Evolutionary conservation across 176 grass and related monocot genomes (phyloP).

Genomic region (Hordeum marinum): DNA sequence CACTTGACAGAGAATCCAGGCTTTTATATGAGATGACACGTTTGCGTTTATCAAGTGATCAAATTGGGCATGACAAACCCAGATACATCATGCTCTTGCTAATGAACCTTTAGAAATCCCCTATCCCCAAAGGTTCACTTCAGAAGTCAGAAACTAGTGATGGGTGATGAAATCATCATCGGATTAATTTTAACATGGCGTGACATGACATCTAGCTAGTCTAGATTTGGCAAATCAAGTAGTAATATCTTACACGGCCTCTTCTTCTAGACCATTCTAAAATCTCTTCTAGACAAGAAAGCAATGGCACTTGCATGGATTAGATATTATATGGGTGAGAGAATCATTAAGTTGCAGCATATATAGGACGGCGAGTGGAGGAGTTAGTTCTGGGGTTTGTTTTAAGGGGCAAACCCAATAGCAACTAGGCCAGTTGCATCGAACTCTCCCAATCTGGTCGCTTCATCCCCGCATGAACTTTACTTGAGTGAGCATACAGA

Average conservation of each 20-base stretch:
- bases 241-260: slow-evolving; percentile 10
- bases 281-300: slow-evolving; percentile 8
- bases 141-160: slow-evolving; percentile 19
- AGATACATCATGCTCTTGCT: neutral
- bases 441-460: slow-evolving; percentile 29
- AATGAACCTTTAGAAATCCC: neutral
- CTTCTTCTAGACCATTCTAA: neutral
- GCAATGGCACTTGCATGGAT: slow-evolving; percentile 24
- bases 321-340: slow-evolving; percentile 25
- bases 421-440: slow-evolving; percentile 38
- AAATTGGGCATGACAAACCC: neutral
- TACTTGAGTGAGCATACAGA: slow-evolving; percentile 32
- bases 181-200: neutral
- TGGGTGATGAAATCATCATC: slow-evolving; percentile 26
- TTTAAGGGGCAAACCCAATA: slow-evolving; percentile 39
- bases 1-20: neutral
- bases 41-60: neutral
- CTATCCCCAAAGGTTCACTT: neutral
- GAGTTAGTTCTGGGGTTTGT: slow-evolving; percentile 38
- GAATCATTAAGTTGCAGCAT: slow-evolving; percentile 34
- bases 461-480: slow-evolving; percentile 29
- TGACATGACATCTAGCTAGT: neutral
- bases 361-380: slow-evolving; percentile 13
- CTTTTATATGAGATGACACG: neutral
- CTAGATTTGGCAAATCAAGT: slow-evolving; percentile 35